Evolutionary conservation across 768 basidiomycete genomes (phyloP).

Genomic region (Lanmaoa rubissima): DNA sequence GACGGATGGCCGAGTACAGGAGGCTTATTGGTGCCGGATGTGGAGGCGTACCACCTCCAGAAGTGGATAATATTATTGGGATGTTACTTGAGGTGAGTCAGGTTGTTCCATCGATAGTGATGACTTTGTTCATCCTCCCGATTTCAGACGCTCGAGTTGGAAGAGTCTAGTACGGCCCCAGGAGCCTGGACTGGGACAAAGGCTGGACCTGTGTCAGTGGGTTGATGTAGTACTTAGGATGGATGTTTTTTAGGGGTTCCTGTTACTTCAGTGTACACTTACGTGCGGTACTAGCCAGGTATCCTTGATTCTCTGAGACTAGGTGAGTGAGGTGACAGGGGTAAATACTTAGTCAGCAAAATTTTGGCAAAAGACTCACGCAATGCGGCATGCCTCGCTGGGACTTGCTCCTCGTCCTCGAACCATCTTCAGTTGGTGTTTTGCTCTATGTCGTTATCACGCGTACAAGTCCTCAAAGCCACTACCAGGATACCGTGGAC

Average conservation of each 20-base stretch:
- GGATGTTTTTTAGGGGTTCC: neutral
- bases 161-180: conserved; percentile 67
- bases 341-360: conserved; percentile 21
- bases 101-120: neutral
- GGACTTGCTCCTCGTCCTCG: neutral
- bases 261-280: conserved; percentile 3
- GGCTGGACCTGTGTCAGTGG: conserved; percentile 20
- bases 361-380: too few relatives aligned
- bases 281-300: neutral
- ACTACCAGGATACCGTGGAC: conserved; percentile 55
- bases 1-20: conserved; percentile 86
- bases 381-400: too few relatives aligned
- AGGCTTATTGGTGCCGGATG: conserved; percentile 87
- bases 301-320: neutral
- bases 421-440: neutral
- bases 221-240: conserved; percentile 11
- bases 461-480: conserved; percentile 42
- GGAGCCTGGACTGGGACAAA: conserved; percentile 39
- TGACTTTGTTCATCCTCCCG: conserved; percentile 1
- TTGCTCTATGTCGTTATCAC: conserved; percentile 30
- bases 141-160: conserved; percentile 72
- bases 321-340: conserved; percentile 4
- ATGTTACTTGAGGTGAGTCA: conserved; percentile 77
- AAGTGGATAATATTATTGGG: conserved; percentile 83
- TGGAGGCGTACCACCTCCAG: conserved; percentile 79